These are phyloP conservation scores for Fusarium globosum DNA, from an alignment of 2,329 filamentous ascomycete genomes.

Conservation along the genomic window DNA sequence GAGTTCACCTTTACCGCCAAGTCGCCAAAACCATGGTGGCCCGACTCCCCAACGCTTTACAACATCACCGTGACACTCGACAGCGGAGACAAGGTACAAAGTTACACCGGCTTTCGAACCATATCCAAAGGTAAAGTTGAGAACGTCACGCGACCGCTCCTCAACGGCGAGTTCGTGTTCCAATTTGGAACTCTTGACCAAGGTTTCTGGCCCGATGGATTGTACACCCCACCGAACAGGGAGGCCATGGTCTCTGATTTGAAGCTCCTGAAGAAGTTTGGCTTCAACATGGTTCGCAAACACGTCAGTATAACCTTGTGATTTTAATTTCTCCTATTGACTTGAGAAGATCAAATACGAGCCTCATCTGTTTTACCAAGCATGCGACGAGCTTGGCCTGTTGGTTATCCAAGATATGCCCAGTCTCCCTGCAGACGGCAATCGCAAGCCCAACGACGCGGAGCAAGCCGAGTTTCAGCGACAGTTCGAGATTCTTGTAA, in stretches of 20 bases:
- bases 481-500: constrained; percentile 70
- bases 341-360: constrained; percentile 70
- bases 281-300: constrained; percentile 78
- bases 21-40: constrained; percentile 72
- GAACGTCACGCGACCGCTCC: constrained; percentile 68
- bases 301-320: constrained; percentile 59
- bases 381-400: constrained; percentile 73
- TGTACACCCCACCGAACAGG: constrained; percentile 71
- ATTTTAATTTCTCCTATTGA: background rate
- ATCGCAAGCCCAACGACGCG: constrained; percentile 52
- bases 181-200: constrained; percentile 77
- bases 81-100: constrained; percentile 63
- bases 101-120: constrained; percentile 77
- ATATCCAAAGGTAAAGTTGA: constrained; percentile 66
- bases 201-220: constrained; percentile 77
- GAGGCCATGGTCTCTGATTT: constrained; percentile 77
- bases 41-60: constrained; percentile 71
- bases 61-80: constrained; percentile 67
- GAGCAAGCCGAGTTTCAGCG: constrained; percentile 74
- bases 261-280: constrained; percentile 70
- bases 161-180: constrained; percentile 78
- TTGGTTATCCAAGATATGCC: constrained; percentile 81
- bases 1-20: constrained; percentile 66
- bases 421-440: constrained; percentile 54
- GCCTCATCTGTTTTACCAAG: constrained; percentile 73